Conservation (phyloP, 176 grass and related monocot species). For the Aegilops bicornis region DNA sequence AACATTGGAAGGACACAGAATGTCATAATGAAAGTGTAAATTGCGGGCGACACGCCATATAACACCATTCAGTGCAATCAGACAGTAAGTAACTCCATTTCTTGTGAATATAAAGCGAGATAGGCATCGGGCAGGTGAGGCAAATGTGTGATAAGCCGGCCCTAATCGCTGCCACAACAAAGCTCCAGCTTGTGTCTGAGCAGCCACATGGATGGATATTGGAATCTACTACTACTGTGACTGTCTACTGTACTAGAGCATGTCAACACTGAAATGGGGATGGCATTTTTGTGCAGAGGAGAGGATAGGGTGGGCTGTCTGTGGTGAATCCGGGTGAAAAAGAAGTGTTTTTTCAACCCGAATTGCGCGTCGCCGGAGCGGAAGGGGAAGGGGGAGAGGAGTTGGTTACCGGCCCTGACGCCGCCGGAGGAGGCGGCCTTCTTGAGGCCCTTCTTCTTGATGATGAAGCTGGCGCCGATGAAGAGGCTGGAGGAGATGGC, state of each 20-base stretch:
- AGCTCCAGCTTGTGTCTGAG: neutral
- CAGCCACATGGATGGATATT: neutral
- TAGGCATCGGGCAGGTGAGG: neutral
- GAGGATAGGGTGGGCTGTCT: too few species aligned
- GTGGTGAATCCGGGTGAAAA: neutral
- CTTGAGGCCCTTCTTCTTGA: conserved; percentile 98
- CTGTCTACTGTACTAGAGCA: too few species aligned
- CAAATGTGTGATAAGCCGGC: neutral
- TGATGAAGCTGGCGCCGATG: conserved; percentile 95
- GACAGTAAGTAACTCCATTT: neutral
- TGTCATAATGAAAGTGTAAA: too few species aligned
- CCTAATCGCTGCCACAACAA: neutral
- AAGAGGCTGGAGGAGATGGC: conserved; percentile 87
- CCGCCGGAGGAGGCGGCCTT: conserved; percentile 63
- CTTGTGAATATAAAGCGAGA: neutral
- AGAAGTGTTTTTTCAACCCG: neutral
- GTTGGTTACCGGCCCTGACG: conserved; percentile 57
- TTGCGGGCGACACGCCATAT: neutral
- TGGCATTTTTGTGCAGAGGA: neutral
- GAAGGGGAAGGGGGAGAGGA: neutral
- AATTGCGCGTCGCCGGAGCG: neutral
- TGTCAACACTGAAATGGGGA: neutral
- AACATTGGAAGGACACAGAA: neutral
- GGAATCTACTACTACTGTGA: neutral
- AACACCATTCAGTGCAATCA: neutral